phyloP scores from a whole-genome alignment of 768 basidiomycete species.

The Pisolithus marmoratus region DNA sequence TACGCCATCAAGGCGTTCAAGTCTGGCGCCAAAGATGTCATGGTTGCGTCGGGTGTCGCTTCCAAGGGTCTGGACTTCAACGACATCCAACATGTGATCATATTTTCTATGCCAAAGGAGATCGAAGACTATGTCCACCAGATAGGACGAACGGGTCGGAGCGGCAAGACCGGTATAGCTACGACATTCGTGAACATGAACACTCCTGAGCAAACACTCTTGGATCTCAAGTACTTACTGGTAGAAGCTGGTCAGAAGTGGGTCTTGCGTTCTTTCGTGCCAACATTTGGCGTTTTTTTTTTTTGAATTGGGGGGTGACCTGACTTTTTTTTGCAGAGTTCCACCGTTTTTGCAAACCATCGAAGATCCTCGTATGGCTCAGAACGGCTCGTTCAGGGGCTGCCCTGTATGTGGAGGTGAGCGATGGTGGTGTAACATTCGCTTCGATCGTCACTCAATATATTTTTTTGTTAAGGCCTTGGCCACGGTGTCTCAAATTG shows the following conservation, averaged over 20 bases:
- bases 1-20: slow-evolving; percentile 99
- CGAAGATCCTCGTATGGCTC: slow-evolving; percentile 82
- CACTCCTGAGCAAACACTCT: slow-evolving; percentile 89
- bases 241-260: slow-evolving; percentile 98
- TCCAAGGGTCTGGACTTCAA: slow-evolving; percentile 98
- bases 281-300: too few relatives aligned
- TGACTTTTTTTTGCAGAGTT: slow-evolving; percentile 47
- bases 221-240: slow-evolving; percentile 94
- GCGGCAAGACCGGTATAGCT: slow-evolving; percentile 97
- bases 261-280: slow-evolving; percentile 19
- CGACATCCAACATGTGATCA: slow-evolving; percentile 98
- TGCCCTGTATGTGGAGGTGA: slow-evolving; percentile 95
- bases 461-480: slow-evolving; percentile 48
- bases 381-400: slow-evolving; percentile 74
- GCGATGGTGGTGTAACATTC: slow-evolving; percentile 9
- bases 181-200: slow-evolving; percentile 99
- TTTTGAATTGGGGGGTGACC: too few relatives aligned
- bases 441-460: not conserved
- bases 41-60: slow-evolving; percentile 98
- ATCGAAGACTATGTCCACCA: slow-evolving; percentile 99
- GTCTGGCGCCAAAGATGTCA: slow-evolving; percentile 94
- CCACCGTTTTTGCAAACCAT: slow-evolving; percentile 88
- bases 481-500: slow-evolving; percentile 94
- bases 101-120: slow-evolving; percentile 99
- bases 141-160: slow-evolving; percentile 95